Evolutionary conservation across 2,329 filamentous ascomycete species (phyloP).

Genomic region (Phoma sp.): DNA sequence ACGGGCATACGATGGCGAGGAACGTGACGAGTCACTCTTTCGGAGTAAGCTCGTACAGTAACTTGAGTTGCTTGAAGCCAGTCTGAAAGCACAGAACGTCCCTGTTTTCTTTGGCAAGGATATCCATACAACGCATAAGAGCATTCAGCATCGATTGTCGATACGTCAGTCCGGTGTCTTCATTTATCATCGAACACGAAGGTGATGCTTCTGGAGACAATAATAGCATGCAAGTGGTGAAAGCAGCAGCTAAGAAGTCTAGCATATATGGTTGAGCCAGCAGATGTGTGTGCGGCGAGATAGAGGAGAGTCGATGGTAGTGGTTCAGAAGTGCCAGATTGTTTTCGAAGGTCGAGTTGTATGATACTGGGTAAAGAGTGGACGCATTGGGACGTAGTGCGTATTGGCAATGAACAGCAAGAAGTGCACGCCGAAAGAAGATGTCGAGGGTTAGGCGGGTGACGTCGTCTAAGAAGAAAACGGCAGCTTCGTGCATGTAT

Average conservation of each 20-base stretch:
- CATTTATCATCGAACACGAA: constrained; percentile 12
- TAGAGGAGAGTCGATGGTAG: constrained; percentile 32
- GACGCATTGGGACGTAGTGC: constrained; percentile 28
- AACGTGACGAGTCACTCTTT: neutral
- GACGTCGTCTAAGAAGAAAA: constrained; percentile 17
- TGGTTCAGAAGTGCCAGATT: constrained; percentile 39
- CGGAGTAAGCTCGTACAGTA: constrained; percentile 12
- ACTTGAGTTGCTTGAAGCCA: constrained; percentile 18
- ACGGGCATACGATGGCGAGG: neutral
- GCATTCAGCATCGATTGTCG: constrained; percentile 25
- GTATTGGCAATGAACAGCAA: constrained; percentile 35
- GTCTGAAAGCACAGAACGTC: constrained; percentile 24
- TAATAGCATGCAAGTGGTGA: constrained; percentile 28
- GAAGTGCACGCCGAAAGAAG: constrained; percentile 36
- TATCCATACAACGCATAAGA: constrained; percentile 21
- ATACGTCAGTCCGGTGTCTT: constrained; percentile 10
- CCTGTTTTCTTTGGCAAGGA: constrained; percentile 22
- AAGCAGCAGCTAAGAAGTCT: constrained; percentile 28
- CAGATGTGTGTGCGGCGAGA: constrained; percentile 18
- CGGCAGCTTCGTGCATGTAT: constrained; percentile 12
- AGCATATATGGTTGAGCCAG: constrained; percentile 30
- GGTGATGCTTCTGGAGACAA: constrained; percentile 6
- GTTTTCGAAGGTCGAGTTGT: constrained; percentile 43
- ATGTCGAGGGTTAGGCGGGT: constrained; percentile 28
- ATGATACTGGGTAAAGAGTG: constrained; percentile 33